Base-by-base conservation (phyloP, 2,329 filamentous ascomycete genomes). In the Whalleya microplaca region DNA sequence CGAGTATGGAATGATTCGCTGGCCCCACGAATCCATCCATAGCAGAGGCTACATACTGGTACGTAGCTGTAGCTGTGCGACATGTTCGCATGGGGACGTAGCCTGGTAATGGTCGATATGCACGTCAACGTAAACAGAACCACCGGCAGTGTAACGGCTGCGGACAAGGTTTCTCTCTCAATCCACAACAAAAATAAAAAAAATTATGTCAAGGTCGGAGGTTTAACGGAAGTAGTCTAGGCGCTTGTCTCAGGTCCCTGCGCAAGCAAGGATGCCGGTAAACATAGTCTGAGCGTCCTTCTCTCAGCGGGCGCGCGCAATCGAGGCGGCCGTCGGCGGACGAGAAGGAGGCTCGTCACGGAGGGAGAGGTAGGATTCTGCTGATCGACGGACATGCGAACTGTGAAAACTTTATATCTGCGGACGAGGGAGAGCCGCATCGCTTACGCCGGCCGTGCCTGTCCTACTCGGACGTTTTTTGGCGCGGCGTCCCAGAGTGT, bases 51-150 rank as follows among this genome's bases (percentile, higher is more conserved):
- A 50, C 16, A 5, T 27, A 21, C 8, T 20, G 18, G 43, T 21
- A 21, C 7, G 8, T 16, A 45, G 9, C 20, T n/a, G 6, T 19
- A 53, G 54, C 32, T 37, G 32, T 37, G 32, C 32, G 32, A 37
- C 32, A 37, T 37, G 32, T 37, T 37, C 32, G 32, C 32, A 37
- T 37, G 32, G 32, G n/a, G 32, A 37, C 32, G 32, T 37, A 37
- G 32, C 32, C 32, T 37, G 32, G 32, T 37, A 37, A 16, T 12
- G 57, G 37, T 49, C 40, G 45, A 45, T 21, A 62, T 60, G 60
- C 60, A 60, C 60, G 60, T 62, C 60, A 60, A 53, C 52, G 55
- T 60, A 60, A 62, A 62, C 54, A 60, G 44, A 53, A 53, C 57
- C 54, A 62, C 59, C 53, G 57, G 52, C 54, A 53, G 50, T 48